Evolutionary conservation across 108 stramenopile genomes (phyloP), one percentile per base, ranked within the genome.

Genomic region (Thalassiosira profunda): DNA sequence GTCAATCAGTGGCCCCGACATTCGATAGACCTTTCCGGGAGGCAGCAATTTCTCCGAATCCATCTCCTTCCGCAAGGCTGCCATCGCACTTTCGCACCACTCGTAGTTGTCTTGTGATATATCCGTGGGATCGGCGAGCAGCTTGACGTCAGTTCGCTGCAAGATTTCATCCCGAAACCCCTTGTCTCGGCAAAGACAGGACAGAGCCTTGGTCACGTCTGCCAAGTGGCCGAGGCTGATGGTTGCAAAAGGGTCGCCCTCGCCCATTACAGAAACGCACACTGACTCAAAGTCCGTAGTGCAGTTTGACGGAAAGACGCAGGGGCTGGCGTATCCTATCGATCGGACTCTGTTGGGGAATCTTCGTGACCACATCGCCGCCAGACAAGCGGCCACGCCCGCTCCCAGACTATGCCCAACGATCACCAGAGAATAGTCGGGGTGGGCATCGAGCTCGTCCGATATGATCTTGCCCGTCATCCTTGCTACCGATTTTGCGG

Each of bases 371-470:
- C 84, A 87, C 54, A 91, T 63, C 23, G 71, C 66, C 25, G 78
- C 85, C 9, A 91, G 72, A 12, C 85, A 45, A 10, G 89, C 81
- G 15, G 85, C 84, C 23, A 82, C 83, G 23, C 86, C 86, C 26
- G 83, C 89, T 31, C 89, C 89, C 17, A 91, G 53, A 25, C 77
- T 80, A 64, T 91, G 89, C 2, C 89, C 89, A 10, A 91, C 82
- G 17, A 91, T 58, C 0, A 86, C 63, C 63, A 91, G 68, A 15
- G 65, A 67, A 54, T 75, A 86, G 28, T 82, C 82, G 8, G 79
- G 73, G 45, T 82, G 44, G 5, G 48, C 56, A 30, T 41, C 31
- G 2, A 91, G 57, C 53, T 87, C 84, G 11, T 61, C 63, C 24
- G 63, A 37, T 20, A 91, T 79, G 3, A 67, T 62, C 7, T 74